Evolutionary conservation across 352 stramenopile species (phyloP).

Genomic region (Phytophthora ramorum): DNA sequence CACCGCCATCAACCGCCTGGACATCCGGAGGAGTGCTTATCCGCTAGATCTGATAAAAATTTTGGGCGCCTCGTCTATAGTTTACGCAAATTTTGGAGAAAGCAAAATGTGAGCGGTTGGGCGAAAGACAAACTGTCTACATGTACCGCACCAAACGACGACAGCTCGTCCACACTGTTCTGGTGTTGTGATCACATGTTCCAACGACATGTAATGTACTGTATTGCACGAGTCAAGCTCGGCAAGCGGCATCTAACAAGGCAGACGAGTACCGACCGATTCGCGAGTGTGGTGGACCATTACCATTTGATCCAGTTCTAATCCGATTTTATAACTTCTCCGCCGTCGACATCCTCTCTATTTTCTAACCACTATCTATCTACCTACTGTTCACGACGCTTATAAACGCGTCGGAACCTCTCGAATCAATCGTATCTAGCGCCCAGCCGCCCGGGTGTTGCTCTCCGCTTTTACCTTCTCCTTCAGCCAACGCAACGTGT

Average conservation of each 20-base stretch:
- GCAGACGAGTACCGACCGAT: neutral
- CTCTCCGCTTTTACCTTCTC: slow-evolving; percentile 17
- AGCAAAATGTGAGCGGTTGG: slow-evolving; percentile 7
- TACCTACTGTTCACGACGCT: slow-evolving; percentile 17
- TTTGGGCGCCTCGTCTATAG: slow-evolving; percentile 20
- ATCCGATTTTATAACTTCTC: too few species aligned
- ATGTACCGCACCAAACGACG: neutral
- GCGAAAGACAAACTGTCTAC: neutral
- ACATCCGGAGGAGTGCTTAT: slow-evolving; percentile 26
- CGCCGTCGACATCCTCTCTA: neutral
- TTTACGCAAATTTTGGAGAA: slow-evolving; percentile 20
- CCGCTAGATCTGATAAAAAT: slow-evolving; percentile 18
- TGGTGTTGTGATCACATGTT: too few species aligned
- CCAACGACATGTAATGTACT: neutral
- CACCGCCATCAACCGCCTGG: neutral
- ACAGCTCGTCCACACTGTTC: neutral
- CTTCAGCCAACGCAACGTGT: slow-evolving; percentile 45
- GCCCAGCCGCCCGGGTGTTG: neutral
- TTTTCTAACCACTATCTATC: slow-evolving; percentile 13
- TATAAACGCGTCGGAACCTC: slow-evolving; percentile 18
- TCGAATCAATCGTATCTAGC: slow-evolving; percentile 12
- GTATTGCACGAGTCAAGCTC: neutral
- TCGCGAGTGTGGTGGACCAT: neutral
- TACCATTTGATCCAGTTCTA: neutral
- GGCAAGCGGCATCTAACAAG: slow-evolving; percentile 1